A percentile compares a stretch with the other conserved stretches of the same genome.
Conservation (phyloP, 495 filamentous ascomycete species). For the Chaetomium tenue region DNA sequence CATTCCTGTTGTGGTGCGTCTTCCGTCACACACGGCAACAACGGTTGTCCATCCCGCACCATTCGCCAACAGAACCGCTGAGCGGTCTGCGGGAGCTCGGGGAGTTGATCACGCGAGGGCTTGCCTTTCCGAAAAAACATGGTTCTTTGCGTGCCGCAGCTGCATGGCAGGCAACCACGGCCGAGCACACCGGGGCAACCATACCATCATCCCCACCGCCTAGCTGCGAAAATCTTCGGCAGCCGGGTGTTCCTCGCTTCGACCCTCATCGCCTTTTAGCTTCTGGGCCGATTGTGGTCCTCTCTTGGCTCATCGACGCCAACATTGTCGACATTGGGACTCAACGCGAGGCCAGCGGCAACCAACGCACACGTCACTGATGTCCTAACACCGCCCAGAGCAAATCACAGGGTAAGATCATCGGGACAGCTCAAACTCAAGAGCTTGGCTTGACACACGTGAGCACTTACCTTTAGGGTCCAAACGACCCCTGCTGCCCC, state of each 20-base stretch:
- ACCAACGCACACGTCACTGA: not conserved
- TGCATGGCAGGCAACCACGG: not conserved
- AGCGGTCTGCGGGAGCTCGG: not conserved
- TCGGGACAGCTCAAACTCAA: not conserved
- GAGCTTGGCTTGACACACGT: constrained; percentile 2
- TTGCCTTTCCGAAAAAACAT: constrained; percentile 1
- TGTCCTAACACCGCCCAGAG: not conserved
- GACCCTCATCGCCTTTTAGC: no score
- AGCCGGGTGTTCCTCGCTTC: no score
- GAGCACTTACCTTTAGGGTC: constrained; percentile 7
- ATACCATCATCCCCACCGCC: not conserved
- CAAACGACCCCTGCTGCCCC: not conserved
- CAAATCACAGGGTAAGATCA: not conserved
- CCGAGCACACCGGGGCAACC: not conserved
- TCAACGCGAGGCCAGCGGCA: no score
- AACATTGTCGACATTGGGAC: no score
- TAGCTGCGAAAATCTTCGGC: not conserved
- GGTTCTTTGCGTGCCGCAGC: not conserved
- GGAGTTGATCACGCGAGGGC: constrained; percentile 12
- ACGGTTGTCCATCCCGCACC: not conserved
- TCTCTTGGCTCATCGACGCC: no score
- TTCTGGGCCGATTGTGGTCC: no score
- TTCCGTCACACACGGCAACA: not conserved
- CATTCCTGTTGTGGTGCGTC: not conserved
- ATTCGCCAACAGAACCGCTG: not conserved